These are phyloP conservation scores for Pistacia atlantica DNA, from an alignment of 345 rosid species.

Conservation along the genomic window DNA sequence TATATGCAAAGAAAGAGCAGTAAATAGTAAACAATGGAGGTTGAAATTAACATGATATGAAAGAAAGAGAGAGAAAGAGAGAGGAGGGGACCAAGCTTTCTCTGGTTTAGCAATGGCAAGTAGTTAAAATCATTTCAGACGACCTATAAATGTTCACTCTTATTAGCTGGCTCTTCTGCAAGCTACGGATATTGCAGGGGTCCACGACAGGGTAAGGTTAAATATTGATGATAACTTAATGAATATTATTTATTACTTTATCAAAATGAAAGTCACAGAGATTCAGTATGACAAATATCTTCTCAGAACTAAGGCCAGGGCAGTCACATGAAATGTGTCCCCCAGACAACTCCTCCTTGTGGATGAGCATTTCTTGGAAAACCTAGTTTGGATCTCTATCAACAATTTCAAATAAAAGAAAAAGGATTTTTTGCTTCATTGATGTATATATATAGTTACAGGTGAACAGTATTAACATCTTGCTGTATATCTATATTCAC, in stretches of 20 bases:
- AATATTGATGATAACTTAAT: conserved; percentile 12
- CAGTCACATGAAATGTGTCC: conserved; percentile 4
- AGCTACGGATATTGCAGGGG: conserved; percentile 21
- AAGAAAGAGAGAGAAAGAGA: background rate
- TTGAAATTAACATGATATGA: background rate
- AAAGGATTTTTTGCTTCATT: background rate
- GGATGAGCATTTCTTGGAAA: conserved; percentile 31
- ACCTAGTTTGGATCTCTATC: conserved; percentile 1
- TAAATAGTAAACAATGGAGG: background rate
- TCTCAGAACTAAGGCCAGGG: background rate
- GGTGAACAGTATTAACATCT: background rate
- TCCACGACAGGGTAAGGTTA: conserved; percentile 19
- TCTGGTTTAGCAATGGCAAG: background rate
- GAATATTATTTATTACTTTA: background rate
- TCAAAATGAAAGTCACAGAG: conserved; percentile 1
- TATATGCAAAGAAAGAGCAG: background rate
- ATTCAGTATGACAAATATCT: background rate
- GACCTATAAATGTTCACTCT: conserved; percentile 16
- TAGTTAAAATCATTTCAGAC: conserved; percentile 22
- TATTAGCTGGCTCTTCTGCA: conserved; percentile 13
- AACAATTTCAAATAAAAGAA: background rate
- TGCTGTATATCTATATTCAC: too few species aligned
- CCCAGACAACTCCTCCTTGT: conserved; percentile 5
- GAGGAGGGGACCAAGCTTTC: conserved; percentile 26
- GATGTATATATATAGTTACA: background rate